A percentile compares a stretch with the other conserved stretches of the same genome.
Conservation (phyloP, 179 eudicot species). For the Corrigiola litoralis region DNA sequence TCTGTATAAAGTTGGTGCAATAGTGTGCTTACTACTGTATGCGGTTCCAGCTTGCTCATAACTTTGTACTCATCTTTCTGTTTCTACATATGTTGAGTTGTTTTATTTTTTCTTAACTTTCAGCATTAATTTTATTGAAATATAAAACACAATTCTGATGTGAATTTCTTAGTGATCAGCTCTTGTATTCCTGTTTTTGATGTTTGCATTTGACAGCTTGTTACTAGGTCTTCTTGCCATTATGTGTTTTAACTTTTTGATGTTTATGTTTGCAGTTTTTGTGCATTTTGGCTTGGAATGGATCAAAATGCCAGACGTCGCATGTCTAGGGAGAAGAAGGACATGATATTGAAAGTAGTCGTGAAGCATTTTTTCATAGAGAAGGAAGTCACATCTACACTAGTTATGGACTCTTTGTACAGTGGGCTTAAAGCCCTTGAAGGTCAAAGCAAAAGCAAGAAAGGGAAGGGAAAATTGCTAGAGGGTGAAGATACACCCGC, state of each 20-base stretch:
- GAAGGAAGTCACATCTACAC: conserved; percentile 93
- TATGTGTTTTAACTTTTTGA: neutral
- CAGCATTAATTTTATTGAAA: conserved; percentile 4
- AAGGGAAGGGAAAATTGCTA: conserved; percentile 39
- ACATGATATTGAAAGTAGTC: conserved; percentile 58
- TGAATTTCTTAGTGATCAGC: neutral
- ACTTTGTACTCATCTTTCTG: no score
- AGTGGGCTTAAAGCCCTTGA: conserved; percentile 95
- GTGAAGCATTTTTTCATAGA: conserved; percentile 90
- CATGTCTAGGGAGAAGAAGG: conserved; percentile 80
- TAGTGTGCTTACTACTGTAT: no score
- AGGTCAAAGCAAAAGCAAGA: conserved; percentile 62
- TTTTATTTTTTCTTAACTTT: no score
- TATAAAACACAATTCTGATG: no score
- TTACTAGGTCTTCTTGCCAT: neutral
- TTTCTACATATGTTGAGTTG: no score
- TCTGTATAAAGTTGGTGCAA: neutral
- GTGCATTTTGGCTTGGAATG: conserved; percentile 79
- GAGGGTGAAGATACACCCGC: conserved; percentile 56
- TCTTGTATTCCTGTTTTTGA: neutral
- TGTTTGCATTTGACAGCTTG: neutral
- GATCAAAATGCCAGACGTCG: conserved; percentile 67
- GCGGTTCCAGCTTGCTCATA: no score
- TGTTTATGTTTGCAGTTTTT: conserved; percentile 50
- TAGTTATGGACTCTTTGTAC: conserved; percentile 96